phyloP scores from a whole-genome alignment of 805 yeast genomes.

The Alloascoidea hylecoeti region DNA sequence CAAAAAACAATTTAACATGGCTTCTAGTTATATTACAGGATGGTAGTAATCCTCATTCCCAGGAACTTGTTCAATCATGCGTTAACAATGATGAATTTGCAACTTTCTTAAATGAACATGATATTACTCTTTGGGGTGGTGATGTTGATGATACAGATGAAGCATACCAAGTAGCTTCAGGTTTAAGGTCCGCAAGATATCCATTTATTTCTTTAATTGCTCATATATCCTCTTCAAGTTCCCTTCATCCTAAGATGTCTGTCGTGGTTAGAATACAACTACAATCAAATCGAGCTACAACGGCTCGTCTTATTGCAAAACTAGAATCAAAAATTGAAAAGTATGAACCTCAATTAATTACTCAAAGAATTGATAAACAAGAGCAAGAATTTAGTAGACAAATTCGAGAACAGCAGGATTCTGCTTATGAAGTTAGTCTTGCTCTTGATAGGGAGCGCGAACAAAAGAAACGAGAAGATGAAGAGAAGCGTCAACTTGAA shows the following conservation, averaged over 20 bases:
- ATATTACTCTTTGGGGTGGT: conserved; percentile 63
- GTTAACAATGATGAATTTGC: conserved; percentile 36
- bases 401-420: conserved; percentile 45
- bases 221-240: conserved; percentile 28
- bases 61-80: conserved; percentile 14
- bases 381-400: conserved; percentile 31
- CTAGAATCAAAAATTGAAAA: conserved; percentile 26
- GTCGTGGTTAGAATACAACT: neutral
- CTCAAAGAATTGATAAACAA: conserved; percentile 38
- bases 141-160: conserved; percentile 47
- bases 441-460: conserved; percentile 26
- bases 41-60: conserved; percentile 1
- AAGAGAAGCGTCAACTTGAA: conserved; percentile 1
- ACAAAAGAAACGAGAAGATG: conserved; percentile 8
- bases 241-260: neutral
- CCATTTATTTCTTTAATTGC: conserved; percentile 63
- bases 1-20: conserved; percentile 51
- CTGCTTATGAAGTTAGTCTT: conserved; percentile 42
- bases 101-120: conserved; percentile 34
- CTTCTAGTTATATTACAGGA: conserved; percentile 51
- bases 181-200: conserved; percentile 43
- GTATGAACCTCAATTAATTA: conserved; percentile 34
- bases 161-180: conserved; percentile 57
- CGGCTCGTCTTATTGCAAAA: conserved; percentile 30
- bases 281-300: conserved; percentile 21